These are phyloP conservation scores for Adenanthera pavonina DNA, from an alignment of 306 rosid species.

Conservation along the genomic window DNA sequence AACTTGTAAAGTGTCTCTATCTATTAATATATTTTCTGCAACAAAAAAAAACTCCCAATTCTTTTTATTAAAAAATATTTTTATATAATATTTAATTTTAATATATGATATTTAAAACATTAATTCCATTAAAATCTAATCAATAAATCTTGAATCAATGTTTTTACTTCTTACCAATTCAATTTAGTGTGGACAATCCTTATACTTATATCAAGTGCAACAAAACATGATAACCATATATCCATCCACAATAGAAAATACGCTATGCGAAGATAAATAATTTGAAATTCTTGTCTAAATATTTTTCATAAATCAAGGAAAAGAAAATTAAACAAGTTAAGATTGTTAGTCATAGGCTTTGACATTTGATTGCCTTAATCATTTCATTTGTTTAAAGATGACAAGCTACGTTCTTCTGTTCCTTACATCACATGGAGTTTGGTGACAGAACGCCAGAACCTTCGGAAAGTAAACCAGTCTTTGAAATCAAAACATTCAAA, in stretches of 20 bases:
- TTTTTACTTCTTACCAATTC: too few relatives aligned
- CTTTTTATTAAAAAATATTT: too few relatives aligned
- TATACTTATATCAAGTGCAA: background rate
- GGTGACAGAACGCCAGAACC: conserved; percentile 3
- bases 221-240: background rate
- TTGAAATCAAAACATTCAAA: conserved; percentile 36
- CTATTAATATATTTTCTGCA: too few relatives aligned
- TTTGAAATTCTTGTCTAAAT: background rate
- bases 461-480: conserved; percentile 20
- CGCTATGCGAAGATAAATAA: background rate
- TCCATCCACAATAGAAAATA: background rate
- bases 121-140: too few relatives aligned
- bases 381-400: conserved; percentile 9
- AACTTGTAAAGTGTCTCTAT: too few relatives aligned
- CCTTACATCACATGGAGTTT: background rate
- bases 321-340: background rate
- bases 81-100: too few relatives aligned
- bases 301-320: background rate
- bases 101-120: too few relatives aligned
- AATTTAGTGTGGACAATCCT: too few relatives aligned
- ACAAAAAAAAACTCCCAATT: too few relatives aligned
- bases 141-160: too few relatives aligned
- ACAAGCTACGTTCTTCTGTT: conserved; percentile 27
- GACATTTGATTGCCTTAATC: conserved; percentile 26
- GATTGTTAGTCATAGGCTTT: background rate